Evolutionary conservation across 73 alveolate species (phyloP).

Genomic region (Uronychia setigera): DNA sequence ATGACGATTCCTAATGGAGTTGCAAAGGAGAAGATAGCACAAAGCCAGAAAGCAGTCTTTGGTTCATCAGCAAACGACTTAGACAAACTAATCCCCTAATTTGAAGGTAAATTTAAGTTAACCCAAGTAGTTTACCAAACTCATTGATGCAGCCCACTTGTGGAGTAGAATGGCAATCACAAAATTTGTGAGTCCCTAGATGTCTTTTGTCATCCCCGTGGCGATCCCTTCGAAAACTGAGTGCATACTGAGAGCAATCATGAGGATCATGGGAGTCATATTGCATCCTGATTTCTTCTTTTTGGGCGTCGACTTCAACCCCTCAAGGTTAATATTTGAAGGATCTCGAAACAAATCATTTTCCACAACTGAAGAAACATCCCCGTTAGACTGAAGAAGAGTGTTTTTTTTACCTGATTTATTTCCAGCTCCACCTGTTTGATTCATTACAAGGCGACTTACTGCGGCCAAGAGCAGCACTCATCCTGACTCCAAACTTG

Average conservation of each 20-base stretch:
- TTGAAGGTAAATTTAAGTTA: too few relatives aligned
- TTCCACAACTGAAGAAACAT: background rate
- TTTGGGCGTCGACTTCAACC: too few relatives aligned
- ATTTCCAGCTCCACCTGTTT: background rate
- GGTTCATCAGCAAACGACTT: conserved; percentile 14
- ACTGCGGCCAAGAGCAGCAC: background rate
- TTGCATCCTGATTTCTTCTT: conserved; percentile 7
- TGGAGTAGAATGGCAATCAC: conserved; percentile 87
- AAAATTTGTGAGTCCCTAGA: conserved; percentile 67
- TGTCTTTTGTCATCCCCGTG: conserved; percentile 81
- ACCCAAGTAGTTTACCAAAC: too few relatives aligned
- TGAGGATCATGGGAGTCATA: conserved; percentile 50
- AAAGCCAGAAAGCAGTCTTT: background rate
- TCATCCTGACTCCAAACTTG: background rate
- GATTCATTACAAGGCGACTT: too few relatives aligned
- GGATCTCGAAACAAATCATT: background rate
- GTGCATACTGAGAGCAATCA: conserved; percentile 92
- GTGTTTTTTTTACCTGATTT: background rate
- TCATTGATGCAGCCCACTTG: conserved; percentile 91
- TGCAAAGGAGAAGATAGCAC: conserved; percentile 14
- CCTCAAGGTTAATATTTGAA: background rate
- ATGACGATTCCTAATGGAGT: conserved; percentile 81
- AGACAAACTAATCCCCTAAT: conserved; percentile 71
- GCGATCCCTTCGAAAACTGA: conserved; percentile 96
- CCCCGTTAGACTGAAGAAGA: background rate